Evolutionary conservation across 805 yeast species (phyloP), one percentile per base, ranked within the genome.

Genomic region (Blastobotrys peoriensis): DNA sequence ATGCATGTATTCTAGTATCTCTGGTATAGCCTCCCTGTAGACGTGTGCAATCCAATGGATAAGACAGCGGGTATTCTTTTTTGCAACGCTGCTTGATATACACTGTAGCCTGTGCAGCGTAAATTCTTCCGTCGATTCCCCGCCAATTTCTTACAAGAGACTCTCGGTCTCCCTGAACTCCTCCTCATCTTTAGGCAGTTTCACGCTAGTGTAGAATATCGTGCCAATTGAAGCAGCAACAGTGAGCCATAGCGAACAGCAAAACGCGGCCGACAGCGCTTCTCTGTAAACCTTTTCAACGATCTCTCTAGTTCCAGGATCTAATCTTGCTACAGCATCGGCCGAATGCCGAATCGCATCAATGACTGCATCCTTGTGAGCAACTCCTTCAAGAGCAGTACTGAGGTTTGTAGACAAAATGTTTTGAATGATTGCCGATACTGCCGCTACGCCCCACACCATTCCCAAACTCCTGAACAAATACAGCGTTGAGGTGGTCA

Each of bases 391-490:
- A 9, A 46, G 20, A 16, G 17, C 33, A 3, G 5, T 25, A 8
- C 22, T 16, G 3, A 46, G 40, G 10, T 43, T 36, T 3, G 28
- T 15, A 6, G 34, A 15, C 4, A 43, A 35, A 4, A 19, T 15
- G 27, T 38, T 43, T 21, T 46, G 50, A 6, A 46, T 40, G 9
- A 46, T 35, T 10, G 47, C 40, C 5, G 50, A 46, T n/a, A 27
- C 38, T 3, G 41, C 40, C 8, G 50, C 41, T 9, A 46, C 50
- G 10, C 50, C 47, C 44, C 47, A 43, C 20, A 43, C 46, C 18
- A 28, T 19, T 5, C 50, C 50, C 6, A 46, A 15, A 28, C 38
- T 43, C 22, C 50, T 17, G 36, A 43, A 46, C 5, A 46, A 36
- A 34, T 43, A 46, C 15, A 38, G 23, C 10, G 41, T 33, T 2